Base-by-base conservation (phyloP, 2,329 filamentous ascomycete genomes). In the Aspergillus piperis region DNA sequence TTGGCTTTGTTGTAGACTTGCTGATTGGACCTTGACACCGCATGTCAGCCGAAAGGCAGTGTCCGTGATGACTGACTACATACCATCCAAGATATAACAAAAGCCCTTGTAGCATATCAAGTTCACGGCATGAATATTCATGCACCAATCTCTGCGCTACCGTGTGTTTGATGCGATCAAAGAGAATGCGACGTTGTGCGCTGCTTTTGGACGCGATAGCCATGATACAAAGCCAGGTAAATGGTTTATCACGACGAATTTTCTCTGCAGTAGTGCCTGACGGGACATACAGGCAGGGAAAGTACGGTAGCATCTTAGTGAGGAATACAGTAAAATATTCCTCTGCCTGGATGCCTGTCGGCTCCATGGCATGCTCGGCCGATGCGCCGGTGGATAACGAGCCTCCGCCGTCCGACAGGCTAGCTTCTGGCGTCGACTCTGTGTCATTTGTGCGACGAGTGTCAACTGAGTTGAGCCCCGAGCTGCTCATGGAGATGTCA, bases 31-130 rank as follows among this genome's bases (percentile, higher is more conserved):
- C 58, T 60, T 25, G 15, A 2, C n/a, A 15, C 11, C 32, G 7
- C 32, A 36, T 13, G 53, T 47, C 38, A 48, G 42, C 11, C 32
- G 11, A 36, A 2, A 5, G 25, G 17, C 13, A 44, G 17, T 11
- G 5, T 11, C 15, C 15, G 13, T 13, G 1, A 8, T 5, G 27
- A 44, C 32, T 11, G 6, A 11, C 3, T 30, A 42, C 64, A 44
- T 51, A 62, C 82, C 83, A 86, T 32, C 74, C 72, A 23, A 80
- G 73, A 57, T 73, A 80, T 57, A 64, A 74, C 13, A 87, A 65
- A 3, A 86, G 58, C 0, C 83, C 84, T 11, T 83, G 74, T 2
- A 87, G 71, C 10, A 86, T 63, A 62, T 87, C 84, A 39, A 86
- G 38, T n/a, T 60, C 54, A 6, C 53, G 50, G 23, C 72, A 52